Evolutionary conservation across 1,139 yeast species (phyloP).

Genomic region (Suhomyces atakaporum): DNA sequence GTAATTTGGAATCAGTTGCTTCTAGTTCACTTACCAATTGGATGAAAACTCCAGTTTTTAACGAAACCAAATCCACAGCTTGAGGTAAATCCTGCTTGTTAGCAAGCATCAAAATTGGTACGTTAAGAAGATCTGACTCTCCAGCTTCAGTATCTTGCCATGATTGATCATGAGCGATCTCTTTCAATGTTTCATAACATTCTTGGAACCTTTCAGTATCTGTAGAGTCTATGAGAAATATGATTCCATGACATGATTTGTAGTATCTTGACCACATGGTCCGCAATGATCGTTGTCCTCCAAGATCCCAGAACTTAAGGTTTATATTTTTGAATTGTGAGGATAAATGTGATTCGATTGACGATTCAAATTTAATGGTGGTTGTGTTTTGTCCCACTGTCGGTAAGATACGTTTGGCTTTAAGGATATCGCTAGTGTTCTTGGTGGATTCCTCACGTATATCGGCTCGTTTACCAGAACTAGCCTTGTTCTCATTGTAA

Average conservation of each 20-base stretch:
- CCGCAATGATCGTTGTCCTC: conserved; percentile 85
- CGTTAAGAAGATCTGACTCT: conserved; percentile 44
- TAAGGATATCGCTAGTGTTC: conserved; percentile 30
- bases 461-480: neutral
- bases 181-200: conserved; percentile 63
- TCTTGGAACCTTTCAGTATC: conserved; percentile 83
- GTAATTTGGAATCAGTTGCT: conserved; percentile 86
- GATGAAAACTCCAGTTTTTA: conserved; percentile 77
- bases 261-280: conserved; percentile 88
- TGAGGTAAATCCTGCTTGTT: conserved; percentile 88
- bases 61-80: conserved; percentile 73
- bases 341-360: conserved; percentile 26
- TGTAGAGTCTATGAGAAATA: conserved; percentile 89
- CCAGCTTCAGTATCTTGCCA: conserved; percentile 27
- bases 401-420: conserved; percentile 58
- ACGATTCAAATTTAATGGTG: conserved; percentile 41
- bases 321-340: conserved; percentile 50
- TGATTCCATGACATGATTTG: conserved; percentile 83
- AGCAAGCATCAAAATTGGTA: conserved; percentile 91
- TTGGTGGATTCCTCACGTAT: conserved; percentile 10
- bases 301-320: conserved; percentile 92
- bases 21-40: conserved; percentile 77
- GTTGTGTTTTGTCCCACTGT: conserved; percentile 54
- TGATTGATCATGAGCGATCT: conserved; percentile 43
- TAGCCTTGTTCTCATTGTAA: conserved; percentile 22